These are phyloP conservation scores for Lactuca saligna DNA, from an alignment of 129 eudicot species.

Conservation along the genomic window DNA sequence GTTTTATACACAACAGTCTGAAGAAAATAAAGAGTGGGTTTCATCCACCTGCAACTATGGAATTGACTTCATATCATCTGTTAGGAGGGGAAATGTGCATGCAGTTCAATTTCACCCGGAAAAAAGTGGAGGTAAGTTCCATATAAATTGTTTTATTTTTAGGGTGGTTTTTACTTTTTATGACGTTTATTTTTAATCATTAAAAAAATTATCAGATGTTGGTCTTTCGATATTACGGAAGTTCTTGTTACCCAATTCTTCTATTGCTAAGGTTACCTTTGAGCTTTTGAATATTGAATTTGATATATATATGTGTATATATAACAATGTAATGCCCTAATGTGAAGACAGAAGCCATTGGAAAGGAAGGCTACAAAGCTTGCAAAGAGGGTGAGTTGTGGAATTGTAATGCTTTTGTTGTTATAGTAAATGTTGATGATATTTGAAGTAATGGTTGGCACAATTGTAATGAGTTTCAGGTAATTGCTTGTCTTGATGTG, in stretches of 20 bases:
- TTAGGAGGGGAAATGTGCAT: constrained; percentile 84
- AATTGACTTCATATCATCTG: constrained; percentile 75
- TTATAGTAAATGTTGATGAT: neutral
- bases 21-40: constrained; percentile 84
- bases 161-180: constrained; percentile 5
- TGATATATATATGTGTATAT: constrained; percentile 6
- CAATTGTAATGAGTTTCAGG: constrained; percentile 37
- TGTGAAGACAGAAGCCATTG: constrained; percentile 86
- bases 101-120: constrained; percentile 99
- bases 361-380: constrained; percentile 89
- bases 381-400: constrained; percentile 87
- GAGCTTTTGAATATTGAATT: neutral
- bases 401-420: neutral
- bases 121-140: constrained; percentile 86
- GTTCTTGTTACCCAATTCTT: constrained; percentile 70
- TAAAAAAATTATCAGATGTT: constrained; percentile 53
- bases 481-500: constrained; percentile 99
- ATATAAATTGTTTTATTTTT: too few species aligned
- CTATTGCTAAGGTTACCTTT: constrained; percentile 57
- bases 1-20: constrained; percentile 45
- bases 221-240: constrained; percentile 84
- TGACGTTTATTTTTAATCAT: constrained; percentile 7
- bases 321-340: constrained; percentile 42
- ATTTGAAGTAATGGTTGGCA: neutral
- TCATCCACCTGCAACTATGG: constrained; percentile 90